Evolutionary conservation across 2,329 filamentous ascomycete genomes (phyloP), one percentile per base, ranked within the genome.

Genomic region (Colletotrichum scovillei): DNA sequence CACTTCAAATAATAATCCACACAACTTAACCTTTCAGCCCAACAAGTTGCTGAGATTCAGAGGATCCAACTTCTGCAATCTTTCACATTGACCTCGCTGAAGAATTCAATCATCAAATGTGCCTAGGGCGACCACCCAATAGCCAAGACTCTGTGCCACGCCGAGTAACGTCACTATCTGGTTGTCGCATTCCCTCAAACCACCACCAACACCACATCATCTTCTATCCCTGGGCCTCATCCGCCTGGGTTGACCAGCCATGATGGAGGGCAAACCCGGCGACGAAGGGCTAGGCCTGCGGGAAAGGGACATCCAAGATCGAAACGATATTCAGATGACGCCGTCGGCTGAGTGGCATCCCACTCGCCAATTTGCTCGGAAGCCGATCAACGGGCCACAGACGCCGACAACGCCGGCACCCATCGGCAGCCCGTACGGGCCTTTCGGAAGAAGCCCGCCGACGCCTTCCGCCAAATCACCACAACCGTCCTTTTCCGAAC

Each of bases 361-460:
- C 1, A 30, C 32, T 38, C 63, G 58, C 2, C 60, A 66, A 26
- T 42, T 74, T 1, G 16, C 57, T 28, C 63, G 72, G 28, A 74
- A 72, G 55, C 72, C 72, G 11, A 30, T 63, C 57, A 30, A 14
- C n/a, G 53, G 62, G 16, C 58, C 58, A 30, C 56, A 46, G 52
- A 55, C 63, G 3, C 63, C 72, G 57, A 63, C 69, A 7, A 67
- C 72, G 22, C 72, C 72, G 72, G 68, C 72, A 38, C 63, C 72
- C 52, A 49, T 72, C 63, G 69, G 68, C 63, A 59, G 57, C 68
- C 67, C 62, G 19, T 59, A 58, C 53, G 66, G 58, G 59, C 59
- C 53, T 26, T 52, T 63, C 63, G 63, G 72, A 46, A 52, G 68
- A 14, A 63, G 68, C 53, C 58, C 68, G 12, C 63, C 72, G 26